These are phyloP conservation scores for Suillus placidus DNA, from an alignment of 768 basidiomycete genomes.

Conservation along the genomic window DNA sequence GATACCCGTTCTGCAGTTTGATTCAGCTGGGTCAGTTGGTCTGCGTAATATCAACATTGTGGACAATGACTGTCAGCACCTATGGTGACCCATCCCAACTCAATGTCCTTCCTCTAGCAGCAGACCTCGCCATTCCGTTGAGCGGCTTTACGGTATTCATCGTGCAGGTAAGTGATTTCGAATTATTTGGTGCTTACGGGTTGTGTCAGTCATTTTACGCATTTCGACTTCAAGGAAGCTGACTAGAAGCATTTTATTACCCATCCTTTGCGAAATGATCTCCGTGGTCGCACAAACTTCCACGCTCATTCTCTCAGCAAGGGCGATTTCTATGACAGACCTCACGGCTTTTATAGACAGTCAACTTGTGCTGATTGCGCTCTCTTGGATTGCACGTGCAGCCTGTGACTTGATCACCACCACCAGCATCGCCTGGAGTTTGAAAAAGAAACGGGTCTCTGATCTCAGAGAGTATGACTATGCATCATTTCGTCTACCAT, in stretches of 20 bases:
- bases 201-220: constrained; percentile 9
- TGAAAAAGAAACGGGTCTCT: constrained; percentile 2
- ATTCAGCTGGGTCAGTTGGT: constrained; percentile 9
- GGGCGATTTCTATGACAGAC: neutral
- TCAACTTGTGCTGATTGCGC: neutral
- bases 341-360: neutral
- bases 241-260: neutral
- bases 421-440: neutral
- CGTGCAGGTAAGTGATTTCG: constrained; percentile 5
- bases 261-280: constrained; percentile 3
- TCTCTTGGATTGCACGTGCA: neutral
- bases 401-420: constrained; percentile 10
- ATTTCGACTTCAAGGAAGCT: constrained; percentile 8
- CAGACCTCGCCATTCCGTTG: neutral
- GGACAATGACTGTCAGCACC: constrained; percentile 9
- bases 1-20: neutral
- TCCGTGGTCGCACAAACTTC: neutral
- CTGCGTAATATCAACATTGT: neutral
- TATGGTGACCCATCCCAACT: constrained; percentile 5
- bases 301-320: neutral
- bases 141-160: neutral
- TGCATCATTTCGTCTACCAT: neutral
- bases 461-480: neutral
- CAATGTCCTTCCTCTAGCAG: constrained; percentile 2
- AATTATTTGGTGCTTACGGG: neutral